phyloP scores from a whole-genome alignment of 495 filamentous ascomycete species.

The Annulohypoxylon stygium region DNA sequence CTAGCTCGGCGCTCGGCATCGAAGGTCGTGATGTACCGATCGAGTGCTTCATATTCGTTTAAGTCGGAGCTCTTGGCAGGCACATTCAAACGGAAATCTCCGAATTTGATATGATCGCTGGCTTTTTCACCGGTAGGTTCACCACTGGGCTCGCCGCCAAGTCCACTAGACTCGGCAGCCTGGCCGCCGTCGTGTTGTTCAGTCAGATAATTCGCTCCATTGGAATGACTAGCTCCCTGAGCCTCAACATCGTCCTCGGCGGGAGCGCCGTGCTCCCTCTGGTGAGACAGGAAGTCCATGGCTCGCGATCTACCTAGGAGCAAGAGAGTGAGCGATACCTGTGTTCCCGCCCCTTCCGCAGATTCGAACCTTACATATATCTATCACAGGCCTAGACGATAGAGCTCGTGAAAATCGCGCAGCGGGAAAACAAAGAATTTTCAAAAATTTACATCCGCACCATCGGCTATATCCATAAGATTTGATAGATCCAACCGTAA shows the following conservation, averaged over 20 bases:
- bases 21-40: slow-evolving; percentile 75
- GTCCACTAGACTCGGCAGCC: not conserved
- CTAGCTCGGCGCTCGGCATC: slow-evolving; percentile 69
- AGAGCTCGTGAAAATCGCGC: slow-evolving; percentile 29
- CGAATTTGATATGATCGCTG: slow-evolving; percentile 46
- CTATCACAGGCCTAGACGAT: slow-evolving; percentile 15
- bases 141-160: not conserved
- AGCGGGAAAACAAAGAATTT: slow-evolving; percentile 17
- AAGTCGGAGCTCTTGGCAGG: slow-evolving; percentile 46
- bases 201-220: slow-evolving; percentile 29
- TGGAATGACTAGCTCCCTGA: slow-evolving; percentile 40
- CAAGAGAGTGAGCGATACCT: not conserved
- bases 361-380: slow-evolving; percentile 15
- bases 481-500: slow-evolving; percentile 33
- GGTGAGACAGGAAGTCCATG: slow-evolving; percentile 37
- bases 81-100: slow-evolving; percentile 37
- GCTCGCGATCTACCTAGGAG: slow-evolving; percentile 15
- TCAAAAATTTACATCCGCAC: slow-evolving; percentile 19
- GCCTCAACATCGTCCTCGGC: slow-evolving; percentile 41
- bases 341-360: not conserved
- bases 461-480: slow-evolving; percentile 27
- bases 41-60: slow-evolving; percentile 62
- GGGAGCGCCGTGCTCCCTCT: slow-evolving; percentile 25
- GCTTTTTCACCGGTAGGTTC: too few relatives aligned
- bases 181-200: slow-evolving; percentile 1